Evolutionary conservation across 2,329 filamentous ascomycete genomes (phyloP), one percentile per base, ranked within the genome.

Genomic region (Aspergillus piperis): DNA sequence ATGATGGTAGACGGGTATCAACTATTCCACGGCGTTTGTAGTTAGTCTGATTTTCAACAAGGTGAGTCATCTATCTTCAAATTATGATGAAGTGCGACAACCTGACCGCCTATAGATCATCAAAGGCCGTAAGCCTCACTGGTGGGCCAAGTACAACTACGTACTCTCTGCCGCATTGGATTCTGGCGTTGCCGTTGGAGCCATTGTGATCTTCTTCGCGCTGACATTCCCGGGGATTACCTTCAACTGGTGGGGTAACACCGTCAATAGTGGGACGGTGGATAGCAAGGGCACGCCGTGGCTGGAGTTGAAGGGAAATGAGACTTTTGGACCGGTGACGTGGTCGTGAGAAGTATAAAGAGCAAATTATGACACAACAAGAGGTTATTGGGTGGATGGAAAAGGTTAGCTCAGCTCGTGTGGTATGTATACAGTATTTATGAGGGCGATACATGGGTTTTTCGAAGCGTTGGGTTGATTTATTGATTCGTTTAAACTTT

Each of bases 11-110:
- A 70, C 68, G 13, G 65, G 66, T 2, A 66, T 71, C 21, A 63
- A 70, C 50, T 70, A 69, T 32, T 63, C 68, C 3, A 65, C 67
- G 1, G 67, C 66, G 4, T 67, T 65, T 15, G 63, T 61, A 3
- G 68, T 70, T 23, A 73, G 72, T n/a, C 61, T 75, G 11, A 63
- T 77, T 8, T 77, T 77, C 64, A 77, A 77, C 41, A 71, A 70
- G 57, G 69, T 66, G 32, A 44, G 50, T 41, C 19, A 23, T 13
- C 10, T 3, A 17, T 27, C 30, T 23, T 39, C 5, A 10, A 4
- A 8, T 15, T 15, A n/a, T 8, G 4, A 3, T 6, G 1, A 2
- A 6, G 27, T 10, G 5, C 13, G 17, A 15, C 17, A 15, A 1
- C 4, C 19, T 39, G 15, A 25, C 32, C n/a, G 2, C 0, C 3